Base-by-base conservation (phyloP, 345 rosid genomes). In the Noccaea bulbosa region DNA sequence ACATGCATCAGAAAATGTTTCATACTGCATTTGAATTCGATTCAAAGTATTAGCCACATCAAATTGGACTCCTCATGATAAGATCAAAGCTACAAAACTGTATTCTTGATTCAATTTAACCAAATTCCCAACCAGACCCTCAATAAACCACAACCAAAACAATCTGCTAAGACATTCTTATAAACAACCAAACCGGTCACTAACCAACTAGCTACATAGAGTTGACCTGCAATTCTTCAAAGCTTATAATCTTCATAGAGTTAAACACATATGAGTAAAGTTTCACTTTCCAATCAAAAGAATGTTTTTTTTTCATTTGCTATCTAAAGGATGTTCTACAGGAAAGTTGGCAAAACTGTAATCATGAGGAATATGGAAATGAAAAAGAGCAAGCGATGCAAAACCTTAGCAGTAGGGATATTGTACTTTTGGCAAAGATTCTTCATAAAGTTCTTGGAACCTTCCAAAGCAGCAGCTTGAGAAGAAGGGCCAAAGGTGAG, bases 381-480 rank as follows among this genome's bases (percentile, higher is more conserved):
- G 8, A 20, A 58, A 47, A 24, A 58, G 51, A 41, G 69, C 3
- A 30, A 62, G 24, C 2, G 6, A n/a, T 0, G 48, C n/a, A 61
- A 51, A 79, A 94, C 99, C 99, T 91, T 89, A 22, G 97, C 96
- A 4, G 99, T 94, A 74, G 99, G 97, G 78, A 94, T 91, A 37
- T 71, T 77, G 66, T 91, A 91, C 62, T 94, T 91, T 80, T 85
- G 88, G 54, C 97, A 94, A 65, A 94, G 83, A 71, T 53, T 84
- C 81, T 91, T 94, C 99, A 89, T 94, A 74, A 91, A 91, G 80
- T 87, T 81, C 79, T 94, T 94, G 56, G 99, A 94, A 69, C 99
- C 97, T 86, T 94, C 97, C 73, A 94, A 70, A 57, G 95, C 96
- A 63, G 97, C 99, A 45, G 99, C 99, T 82, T 91, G 89, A 7